These are phyloP conservation scores for Aureobasidium sp. DNA, from an alignment of 2,329 filamentous ascomycete genomes.

Conservation along the genomic window DNA sequence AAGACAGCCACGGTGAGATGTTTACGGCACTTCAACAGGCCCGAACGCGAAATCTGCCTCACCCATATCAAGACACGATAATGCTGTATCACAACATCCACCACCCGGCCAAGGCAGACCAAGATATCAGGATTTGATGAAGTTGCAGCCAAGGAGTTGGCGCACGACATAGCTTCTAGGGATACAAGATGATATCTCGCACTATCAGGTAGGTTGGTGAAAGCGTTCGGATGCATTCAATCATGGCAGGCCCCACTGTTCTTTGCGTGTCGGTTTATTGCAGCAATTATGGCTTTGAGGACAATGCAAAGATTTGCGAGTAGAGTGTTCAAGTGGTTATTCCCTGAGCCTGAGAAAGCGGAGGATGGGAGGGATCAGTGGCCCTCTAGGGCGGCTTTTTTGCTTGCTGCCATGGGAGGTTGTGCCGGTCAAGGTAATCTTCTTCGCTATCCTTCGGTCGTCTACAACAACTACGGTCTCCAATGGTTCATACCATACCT, in stretches of 20 bases:
- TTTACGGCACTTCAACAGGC: background rate
- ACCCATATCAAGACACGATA: background rate
- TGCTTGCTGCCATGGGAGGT: slow-evolving; percentile 52
- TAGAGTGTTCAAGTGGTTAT: background rate
- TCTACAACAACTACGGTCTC: slow-evolving; percentile 53
- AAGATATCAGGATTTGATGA: background rate
- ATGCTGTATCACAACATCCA: background rate
- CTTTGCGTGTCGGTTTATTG: background rate
- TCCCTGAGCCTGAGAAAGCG: slow-evolving; percentile 21
- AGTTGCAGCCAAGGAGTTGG: background rate
- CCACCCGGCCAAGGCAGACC: background rate
- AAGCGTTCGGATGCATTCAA: background rate
- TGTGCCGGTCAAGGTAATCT: slow-evolving; percentile 52
- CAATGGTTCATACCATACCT: slow-evolving; percentile 55
- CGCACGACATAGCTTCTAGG: background rate
- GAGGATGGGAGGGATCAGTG: slow-evolving; percentile 45
- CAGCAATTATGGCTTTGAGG: background rate
- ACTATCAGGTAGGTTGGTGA: background rate
- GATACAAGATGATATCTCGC: background rate
- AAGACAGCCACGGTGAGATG: background rate
- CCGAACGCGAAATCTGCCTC: no score
- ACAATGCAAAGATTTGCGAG: background rate
- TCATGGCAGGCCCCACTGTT: background rate
- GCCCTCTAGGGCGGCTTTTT: slow-evolving; percentile 47
- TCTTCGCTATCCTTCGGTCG: slow-evolving; percentile 49